phyloP scores from a whole-genome alignment of 2,329 filamentous ascomycete species.

The Aureobasidium sp. region DNA sequence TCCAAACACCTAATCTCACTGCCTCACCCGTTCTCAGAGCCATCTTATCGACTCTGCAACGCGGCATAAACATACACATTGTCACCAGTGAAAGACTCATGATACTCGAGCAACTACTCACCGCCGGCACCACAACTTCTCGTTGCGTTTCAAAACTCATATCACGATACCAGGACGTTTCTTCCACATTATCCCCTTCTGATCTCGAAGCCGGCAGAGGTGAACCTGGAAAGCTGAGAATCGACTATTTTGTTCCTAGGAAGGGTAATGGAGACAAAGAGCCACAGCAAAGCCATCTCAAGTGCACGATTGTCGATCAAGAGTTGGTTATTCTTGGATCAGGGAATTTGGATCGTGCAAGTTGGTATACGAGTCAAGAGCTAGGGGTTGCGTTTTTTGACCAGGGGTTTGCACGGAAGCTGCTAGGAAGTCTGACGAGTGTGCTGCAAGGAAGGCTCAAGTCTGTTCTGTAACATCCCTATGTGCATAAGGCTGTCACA shows the following conservation, averaged over 20 bases:
- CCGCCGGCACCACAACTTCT: constrained; percentile 64
- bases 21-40: constrained; percentile 54
- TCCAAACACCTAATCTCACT: constrained; percentile 74
- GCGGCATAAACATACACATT: constrained; percentile 56
- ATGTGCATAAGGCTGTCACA: too few relatives aligned
- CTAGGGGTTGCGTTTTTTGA: constrained; percentile 55
- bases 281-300: constrained; percentile 67
- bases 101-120: constrained; percentile 69
- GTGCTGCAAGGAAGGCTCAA: constrained; percentile 16
- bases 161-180: constrained; percentile 39
- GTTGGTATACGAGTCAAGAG: constrained; percentile 82
- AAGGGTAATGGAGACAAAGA: constrained; percentile 23
- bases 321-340: constrained; percentile 63
- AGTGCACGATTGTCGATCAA: constrained; percentile 64
- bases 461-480: neutral
- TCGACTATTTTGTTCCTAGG: constrained; percentile 49
- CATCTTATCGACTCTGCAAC: constrained; percentile 50
- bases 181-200: constrained; percentile 19
- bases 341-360: constrained; percentile 76
- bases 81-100: constrained; percentile 27
- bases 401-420: constrained; percentile 26
- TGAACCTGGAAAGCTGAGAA: constrained; percentile 42
- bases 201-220: constrained; percentile 35
- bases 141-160: constrained; percentile 54
- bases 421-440: constrained; percentile 14